These are phyloP conservation scores for Arthroderma sp. DNA, from an alignment of 2,329 filamentous ascomycete species.

Conservation along the genomic window DNA sequence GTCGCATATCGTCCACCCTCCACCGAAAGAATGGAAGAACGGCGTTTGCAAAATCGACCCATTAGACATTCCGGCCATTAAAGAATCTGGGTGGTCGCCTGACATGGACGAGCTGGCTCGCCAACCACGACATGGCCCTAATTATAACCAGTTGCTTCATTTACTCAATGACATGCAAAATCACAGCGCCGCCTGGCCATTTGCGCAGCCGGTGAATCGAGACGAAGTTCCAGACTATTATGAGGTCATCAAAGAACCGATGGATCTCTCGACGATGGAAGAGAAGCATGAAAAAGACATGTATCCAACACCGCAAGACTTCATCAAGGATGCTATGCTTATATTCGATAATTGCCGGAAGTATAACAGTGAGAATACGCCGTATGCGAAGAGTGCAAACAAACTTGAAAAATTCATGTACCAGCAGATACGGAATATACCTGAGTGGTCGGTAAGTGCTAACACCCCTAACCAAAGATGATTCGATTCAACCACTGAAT, in stretches of 20 bases:
- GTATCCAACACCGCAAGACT: conserved; percentile 84
- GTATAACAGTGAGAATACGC: conserved; percentile 92
- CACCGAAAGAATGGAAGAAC: conserved; percentile 75
- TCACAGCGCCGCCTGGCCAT: conserved; percentile 85
- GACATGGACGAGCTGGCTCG: conserved; percentile 97
- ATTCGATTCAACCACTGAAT: too few species aligned
- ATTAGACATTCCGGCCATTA: conserved; percentile 74
- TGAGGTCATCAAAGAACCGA: conserved; percentile 93
- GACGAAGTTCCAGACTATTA: conserved; percentile 99
- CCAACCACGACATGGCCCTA: conserved; percentile 87
- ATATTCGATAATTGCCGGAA: conserved; percentile 90
- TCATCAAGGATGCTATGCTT: conserved; percentile 74
- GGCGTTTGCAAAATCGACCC: conserved; percentile 67
- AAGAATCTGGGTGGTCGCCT: conserved; percentile 82
- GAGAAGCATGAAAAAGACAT: conserved; percentile 85
- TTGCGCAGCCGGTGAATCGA: conserved; percentile 81
- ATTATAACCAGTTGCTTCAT: conserved; percentile 86
- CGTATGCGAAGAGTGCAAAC: conserved; percentile 89
- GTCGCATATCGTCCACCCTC: conserved; percentile 72
- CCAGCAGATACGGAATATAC: conserved; percentile 78
- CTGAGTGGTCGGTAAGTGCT: conserved; percentile 64
- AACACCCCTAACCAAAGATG: too few species aligned
- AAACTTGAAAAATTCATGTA: conserved; percentile 93
- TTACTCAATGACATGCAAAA: conserved; percentile 93
- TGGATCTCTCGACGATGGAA: conserved; percentile 95